Base-by-base conservation (phyloP, 2,329 filamentous ascomycete genomes). In the Cercospora sesami region DNA sequence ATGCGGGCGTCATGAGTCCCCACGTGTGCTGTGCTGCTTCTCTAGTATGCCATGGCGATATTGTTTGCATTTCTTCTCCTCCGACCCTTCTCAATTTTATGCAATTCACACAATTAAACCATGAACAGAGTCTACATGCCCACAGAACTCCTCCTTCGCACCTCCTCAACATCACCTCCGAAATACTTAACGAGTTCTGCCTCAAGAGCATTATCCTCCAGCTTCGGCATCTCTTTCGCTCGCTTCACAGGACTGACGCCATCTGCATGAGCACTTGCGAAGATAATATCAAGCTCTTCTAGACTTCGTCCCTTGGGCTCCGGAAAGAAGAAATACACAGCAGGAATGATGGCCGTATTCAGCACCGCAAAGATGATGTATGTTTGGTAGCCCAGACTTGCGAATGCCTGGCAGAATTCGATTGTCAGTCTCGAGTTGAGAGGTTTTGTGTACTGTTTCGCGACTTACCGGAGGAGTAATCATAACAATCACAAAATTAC, bases 391-490 rank as follows among this genome's bases (percentile, higher is more conserved):
- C 58, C 58, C 5, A 60, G 8, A 60, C 28, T 60, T 8, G 57
- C 57, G 33, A 60, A 60, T 1, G 57, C 57, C 57, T 59, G 4
- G 26, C 3, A 33, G 12, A 10, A 6, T 14, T 16, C 4, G 18
- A 4, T 36, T 7, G 55, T 79, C 87, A 73, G 90, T 90, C 70
- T 94, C 80, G 58, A 81, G 7, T 30, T 30, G 28, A 30, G 28
- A 30, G 28, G 7, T 5, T 5, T 6, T 30, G 28, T 30, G 31
- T 33, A 36, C 12, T 36, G 33, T 4, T 39, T 39, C 33, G 5
- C 80, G 68, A 86, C 58, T 80, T 5, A 83, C 78, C 3, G 81
- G 79, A 0, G 84, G 83, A 0, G 83, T 85, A 10, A 72, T 68
- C 60, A 69, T 68, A 9, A 71, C 69, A 8, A 71, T 68, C 14